Percentiles rank a stretch among this genome's conserved stretches.
These are phyloP conservation scores for Allomyces macrogynus DNA, from an alignment of 192 early-diverging fungal species.

Conservation along the genomic window DNA sequence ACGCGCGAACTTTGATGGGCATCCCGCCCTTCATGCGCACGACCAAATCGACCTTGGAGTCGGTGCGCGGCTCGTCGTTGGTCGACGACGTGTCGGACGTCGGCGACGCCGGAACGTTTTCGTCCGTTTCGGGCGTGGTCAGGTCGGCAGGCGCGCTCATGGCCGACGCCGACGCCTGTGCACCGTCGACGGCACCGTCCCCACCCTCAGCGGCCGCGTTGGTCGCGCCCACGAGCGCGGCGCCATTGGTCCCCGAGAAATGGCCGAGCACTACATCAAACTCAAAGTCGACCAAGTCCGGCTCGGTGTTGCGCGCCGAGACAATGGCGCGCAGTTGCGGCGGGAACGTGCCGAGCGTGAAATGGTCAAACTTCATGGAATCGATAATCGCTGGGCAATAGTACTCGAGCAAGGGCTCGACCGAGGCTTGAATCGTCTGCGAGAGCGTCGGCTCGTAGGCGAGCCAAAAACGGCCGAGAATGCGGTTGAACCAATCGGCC, in stretches of 20 bases:
- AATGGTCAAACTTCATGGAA: conserved; percentile 47
- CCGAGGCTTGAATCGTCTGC: conserved; percentile 43
- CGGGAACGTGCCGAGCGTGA: conserved; percentile 59
- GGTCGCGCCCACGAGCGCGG: not conserved
- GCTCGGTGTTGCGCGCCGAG: conserved; percentile 40
- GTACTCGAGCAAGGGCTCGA: conserved; percentile 51
- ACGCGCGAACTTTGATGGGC: conserved; percentile 65
- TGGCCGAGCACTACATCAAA: conserved; percentile 40
- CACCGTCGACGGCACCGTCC: not conserved
- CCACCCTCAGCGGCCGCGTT: not conserved
- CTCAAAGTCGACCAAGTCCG: conserved; percentile 18
- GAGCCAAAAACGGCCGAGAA: conserved; percentile 67
- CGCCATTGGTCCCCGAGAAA: conserved; percentile 2
- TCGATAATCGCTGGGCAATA: conserved; percentile 62
- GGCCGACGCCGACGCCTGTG: conserved; percentile 14
- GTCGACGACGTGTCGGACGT: conserved; percentile 2
- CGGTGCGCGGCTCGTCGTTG: conserved; percentile 21
- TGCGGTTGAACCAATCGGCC: conserved; percentile 82
- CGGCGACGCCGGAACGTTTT: conserved; percentile 9
- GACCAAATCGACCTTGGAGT: conserved; percentile 71
- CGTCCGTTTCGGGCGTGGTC: conserved; percentile 40
- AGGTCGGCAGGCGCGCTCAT: conserved; percentile 69
- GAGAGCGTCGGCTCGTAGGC: conserved; percentile 75
- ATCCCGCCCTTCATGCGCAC: conserved; percentile 71
- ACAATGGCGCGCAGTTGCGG: conserved; percentile 49